Conservation (phyloP, 176 grass and related monocot genomes). For the Musa troglodytarum region DNA sequence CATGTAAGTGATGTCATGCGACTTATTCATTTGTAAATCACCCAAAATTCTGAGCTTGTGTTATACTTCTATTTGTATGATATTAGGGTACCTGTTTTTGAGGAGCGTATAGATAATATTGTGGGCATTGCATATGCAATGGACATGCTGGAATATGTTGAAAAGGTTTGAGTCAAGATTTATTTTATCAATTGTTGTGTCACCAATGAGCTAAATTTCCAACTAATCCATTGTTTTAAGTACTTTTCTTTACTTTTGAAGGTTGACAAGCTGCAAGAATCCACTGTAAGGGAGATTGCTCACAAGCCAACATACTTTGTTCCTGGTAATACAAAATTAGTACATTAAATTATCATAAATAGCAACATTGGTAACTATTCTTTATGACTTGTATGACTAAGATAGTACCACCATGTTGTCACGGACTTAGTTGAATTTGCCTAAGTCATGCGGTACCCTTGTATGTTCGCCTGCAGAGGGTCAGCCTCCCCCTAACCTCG, state of each 20-base stretch:
- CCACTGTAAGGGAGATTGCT: slow-evolving; percentile 74
- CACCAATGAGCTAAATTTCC: not conserved
- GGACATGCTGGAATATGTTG: slow-evolving; percentile 98
- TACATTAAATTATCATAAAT: too few species aligned
- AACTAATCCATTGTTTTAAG: not conserved
- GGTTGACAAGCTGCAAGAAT: slow-evolving; percentile 82
- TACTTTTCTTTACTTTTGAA: slow-evolving; percentile 39
- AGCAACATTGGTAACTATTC: too few species aligned
- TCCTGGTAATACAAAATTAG: slow-evolving; percentile 36
- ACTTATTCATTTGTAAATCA: not conserved
- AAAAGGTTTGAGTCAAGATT: slow-evolving; percentile 44
- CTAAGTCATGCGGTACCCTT: too few species aligned
- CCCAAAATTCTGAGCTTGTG: slow-evolving; percentile 4
- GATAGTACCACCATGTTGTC: too few species aligned
- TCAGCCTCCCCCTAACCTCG: too few species aligned
- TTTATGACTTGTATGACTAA: too few species aligned
- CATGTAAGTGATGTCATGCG: not conserved
- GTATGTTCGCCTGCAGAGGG: too few species aligned
- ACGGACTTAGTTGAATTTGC: too few species aligned
- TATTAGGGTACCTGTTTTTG: slow-evolving; percentile 95
- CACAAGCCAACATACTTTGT: slow-evolving; percentile 95
- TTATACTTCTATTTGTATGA: slow-evolving; percentile 11
- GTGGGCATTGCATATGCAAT: slow-evolving; percentile 99
- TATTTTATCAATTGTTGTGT: slow-evolving; percentile 11
- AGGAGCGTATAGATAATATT: slow-evolving; percentile 98